A percentile compares a stretch with the other conserved stretches of the same genome.
These are phyloP conservation scores for Orbilia javanica DNA, from an alignment of 2,329 filamentous ascomycete species.

Conservation along the genomic window DNA sequence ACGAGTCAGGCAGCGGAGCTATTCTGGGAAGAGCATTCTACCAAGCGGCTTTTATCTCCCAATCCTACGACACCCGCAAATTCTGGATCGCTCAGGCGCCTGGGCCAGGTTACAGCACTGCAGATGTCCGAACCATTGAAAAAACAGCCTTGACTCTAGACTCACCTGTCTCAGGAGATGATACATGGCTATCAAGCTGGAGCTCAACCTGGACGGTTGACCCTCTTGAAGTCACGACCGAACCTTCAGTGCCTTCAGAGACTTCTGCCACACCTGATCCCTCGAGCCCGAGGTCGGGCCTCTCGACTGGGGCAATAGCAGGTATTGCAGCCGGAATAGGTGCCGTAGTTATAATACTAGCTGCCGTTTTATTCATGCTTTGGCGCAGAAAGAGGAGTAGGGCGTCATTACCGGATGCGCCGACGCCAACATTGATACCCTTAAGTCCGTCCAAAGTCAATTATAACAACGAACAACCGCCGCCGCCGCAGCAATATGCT, in stretches of 20 bases:
- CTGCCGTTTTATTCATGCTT: not conserved
- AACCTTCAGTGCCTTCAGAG: not conserved
- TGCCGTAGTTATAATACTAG: not conserved
- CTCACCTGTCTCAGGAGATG: not conserved
- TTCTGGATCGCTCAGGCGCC: slow-evolving; percentile 67
- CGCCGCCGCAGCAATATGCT: no score
- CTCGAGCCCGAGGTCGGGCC: not conserved
- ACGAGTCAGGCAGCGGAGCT: slow-evolving; percentile 7
- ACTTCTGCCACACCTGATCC: not conserved
- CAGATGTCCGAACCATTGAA: slow-evolving; percentile 18
- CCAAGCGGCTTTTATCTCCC: slow-evolving; percentile 68
- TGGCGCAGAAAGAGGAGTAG: not conserved
- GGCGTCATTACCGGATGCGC: no score
- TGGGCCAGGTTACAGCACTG: slow-evolving; percentile 63
- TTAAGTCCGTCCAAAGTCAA: no score
- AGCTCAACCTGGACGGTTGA: not conserved
- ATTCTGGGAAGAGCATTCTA: slow-evolving; percentile 68
- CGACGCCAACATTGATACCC: no score
- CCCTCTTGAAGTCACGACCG: not conserved
- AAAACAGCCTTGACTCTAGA: not conserved
- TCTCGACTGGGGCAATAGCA: slow-evolving; percentile 12
- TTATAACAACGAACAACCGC: no score
- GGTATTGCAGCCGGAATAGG: slow-evolving; percentile 1
- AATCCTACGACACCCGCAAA: slow-evolving; percentile 64
- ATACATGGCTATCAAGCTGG: slow-evolving; percentile 2